phyloP scores from a whole-genome alignment of 306 rosid genomes.

The Senna siamea region DNA sequence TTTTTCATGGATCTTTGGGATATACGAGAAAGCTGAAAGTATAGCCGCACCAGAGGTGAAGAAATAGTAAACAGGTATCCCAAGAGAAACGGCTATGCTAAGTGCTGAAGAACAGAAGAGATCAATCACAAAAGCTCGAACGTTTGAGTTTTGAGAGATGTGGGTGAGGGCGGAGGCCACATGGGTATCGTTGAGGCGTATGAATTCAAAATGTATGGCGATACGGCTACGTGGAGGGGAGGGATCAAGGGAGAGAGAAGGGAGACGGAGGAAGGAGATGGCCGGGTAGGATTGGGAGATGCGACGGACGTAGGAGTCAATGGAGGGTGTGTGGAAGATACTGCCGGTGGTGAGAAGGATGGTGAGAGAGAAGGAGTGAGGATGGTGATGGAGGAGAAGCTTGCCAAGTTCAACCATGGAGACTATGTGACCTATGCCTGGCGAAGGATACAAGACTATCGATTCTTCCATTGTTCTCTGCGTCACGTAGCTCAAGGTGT shows the following conservation, averaged over 20 bases:
- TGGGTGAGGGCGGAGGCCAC: slow-evolving; percentile 12
- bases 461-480: too few relatives aligned
- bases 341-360: slow-evolving; percentile 36
- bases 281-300: slow-evolving; percentile 34
- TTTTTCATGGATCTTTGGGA: background rate
- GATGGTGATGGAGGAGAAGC: slow-evolving; percentile 37
- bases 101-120: slow-evolving; percentile 30
- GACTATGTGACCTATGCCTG: slow-evolving; percentile 43
- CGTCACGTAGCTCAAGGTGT: too few relatives aligned
- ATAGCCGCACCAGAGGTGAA: background rate
- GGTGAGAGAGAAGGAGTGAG: slow-evolving; percentile 35
- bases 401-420: slow-evolving; percentile 48
- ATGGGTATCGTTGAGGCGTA: slow-evolving; percentile 22
- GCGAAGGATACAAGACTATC: slow-evolving; percentile 37
- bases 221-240: background rate
- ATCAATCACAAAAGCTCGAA: slow-evolving; percentile 40
- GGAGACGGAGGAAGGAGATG: slow-evolving; percentile 36
- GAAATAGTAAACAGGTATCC: background rate
- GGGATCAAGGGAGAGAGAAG: background rate
- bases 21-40: background rate
- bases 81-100: background rate
- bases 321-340: background rate
- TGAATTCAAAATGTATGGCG: background rate
- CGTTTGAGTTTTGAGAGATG: background rate
- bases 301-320: background rate